phyloP scores from a whole-genome alignment of 257 asterid species.

The Knoxia roxburghii region DNA sequence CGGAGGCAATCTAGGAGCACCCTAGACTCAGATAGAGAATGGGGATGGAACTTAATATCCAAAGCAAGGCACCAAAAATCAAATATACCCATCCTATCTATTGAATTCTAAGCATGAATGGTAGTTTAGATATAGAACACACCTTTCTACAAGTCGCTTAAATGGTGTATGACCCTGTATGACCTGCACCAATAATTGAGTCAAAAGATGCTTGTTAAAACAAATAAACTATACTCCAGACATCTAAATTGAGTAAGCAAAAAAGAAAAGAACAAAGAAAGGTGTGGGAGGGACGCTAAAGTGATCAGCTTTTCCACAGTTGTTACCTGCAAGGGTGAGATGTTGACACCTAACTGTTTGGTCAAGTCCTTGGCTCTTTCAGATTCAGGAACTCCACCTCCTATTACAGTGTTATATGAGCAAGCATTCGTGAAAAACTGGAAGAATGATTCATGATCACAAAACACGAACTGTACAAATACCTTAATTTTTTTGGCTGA shows the following conservation, averaged over 20 bases:
- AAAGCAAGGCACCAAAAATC: neutral
- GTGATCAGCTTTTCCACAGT: constrained; percentile 9
- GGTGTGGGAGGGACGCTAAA: too few species aligned
- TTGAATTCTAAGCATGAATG: constrained; percentile 13
- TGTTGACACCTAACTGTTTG: constrained; percentile 48
- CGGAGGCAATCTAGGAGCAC: neutral
- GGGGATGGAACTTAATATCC: neutral
- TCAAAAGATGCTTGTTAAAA: constrained; percentile 7
- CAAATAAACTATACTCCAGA: constrained; percentile 12
- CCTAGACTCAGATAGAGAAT: neutral
- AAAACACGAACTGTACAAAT: neutral
- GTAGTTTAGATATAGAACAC: constrained; percentile 5
- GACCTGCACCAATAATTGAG: constrained; percentile 51
- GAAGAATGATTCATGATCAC: neutral
- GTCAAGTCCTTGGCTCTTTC: constrained; percentile 66
- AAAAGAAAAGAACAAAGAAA: neutral
- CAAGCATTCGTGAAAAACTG: neutral
- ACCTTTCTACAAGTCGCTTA: constrained; percentile 66
- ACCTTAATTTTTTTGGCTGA: neutral
- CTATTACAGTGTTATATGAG: constrained; percentile 34
- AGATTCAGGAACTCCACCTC: constrained; percentile 94
- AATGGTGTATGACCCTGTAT: constrained; percentile 93
- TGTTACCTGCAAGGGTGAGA: constrained; percentile 63
- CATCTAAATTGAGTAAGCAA: constrained; percentile 6
- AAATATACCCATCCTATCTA: neutral